Evolutionary conservation across 2,329 filamentous ascomycete genomes (phyloP), one percentile per base, ranked within the genome.

Genomic region (Calcarisporium arbuscula): DNA sequence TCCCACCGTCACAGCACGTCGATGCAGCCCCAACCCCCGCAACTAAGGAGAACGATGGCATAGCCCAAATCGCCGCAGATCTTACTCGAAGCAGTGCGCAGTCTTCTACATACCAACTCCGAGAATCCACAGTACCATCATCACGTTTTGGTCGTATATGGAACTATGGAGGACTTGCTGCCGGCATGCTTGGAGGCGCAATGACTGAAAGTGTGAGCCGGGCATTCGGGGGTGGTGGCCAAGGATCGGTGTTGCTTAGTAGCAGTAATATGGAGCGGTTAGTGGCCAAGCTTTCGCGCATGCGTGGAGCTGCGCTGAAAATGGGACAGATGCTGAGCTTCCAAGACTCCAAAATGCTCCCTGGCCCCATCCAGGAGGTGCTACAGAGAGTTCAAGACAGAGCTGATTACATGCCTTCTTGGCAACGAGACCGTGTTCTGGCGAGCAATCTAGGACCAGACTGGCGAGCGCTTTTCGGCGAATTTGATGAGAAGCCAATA

Each of bases 311-410:
- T 6, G 92, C 92, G n/a, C 68, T 98, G 27, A 98, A 98, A 64
- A 64, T 98, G 18, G 94, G 92, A 1, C 92, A 98, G 65, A 92
- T 96, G 84, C 83, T 98, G 70, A 95, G 88, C 57, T 92, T 98
- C 53, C 92, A 98, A 67, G 92, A 98, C 62, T 80, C 86, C 23
- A 96, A 95, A 60, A 88, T 95, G 79, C 74, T 98, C 8, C 92
- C 92, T 1, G 77, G 75, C 1, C 77, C 85, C 2, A 88, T 98
- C 32, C 86, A 94, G 46, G 77, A 90, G 51, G 87, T 98, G 2
- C 67, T 98, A 10, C 88, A 95, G 55, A 80, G 94, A 6, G 92
- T 98, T 0, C 92, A 98, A 56, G 92, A 98, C 57, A 82, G 86
- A 37, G 92, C 92, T 25, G 90, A 98, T 59, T 98, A 96, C 59